phyloP scores from a whole-genome alignment of 371 early-diverging fungal species.

The Rhizomucor pusillus region DNA sequence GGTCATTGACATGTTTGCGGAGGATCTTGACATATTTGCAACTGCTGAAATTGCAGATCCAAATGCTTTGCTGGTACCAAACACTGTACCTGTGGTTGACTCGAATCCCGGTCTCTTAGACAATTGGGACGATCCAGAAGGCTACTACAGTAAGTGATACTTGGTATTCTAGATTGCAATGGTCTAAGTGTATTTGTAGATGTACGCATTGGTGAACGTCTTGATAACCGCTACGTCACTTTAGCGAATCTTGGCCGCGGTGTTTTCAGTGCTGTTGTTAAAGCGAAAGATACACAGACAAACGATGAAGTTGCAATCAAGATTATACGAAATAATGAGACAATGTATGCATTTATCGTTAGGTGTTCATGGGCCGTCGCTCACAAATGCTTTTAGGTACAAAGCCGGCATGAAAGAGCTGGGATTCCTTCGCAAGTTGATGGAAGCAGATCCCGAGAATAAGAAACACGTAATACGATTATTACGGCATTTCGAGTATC shows the following conservation, averaged over 20 bases:
- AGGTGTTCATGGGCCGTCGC: neutral
- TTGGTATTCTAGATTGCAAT: neutral
- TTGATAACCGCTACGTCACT: conserved; percentile 86
- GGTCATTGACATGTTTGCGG: conserved; percentile 81
- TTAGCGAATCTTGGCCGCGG: conserved; percentile 87
- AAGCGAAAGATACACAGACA: conserved; percentile 70
- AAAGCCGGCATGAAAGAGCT: conserved; percentile 92
- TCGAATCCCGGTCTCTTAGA: conserved; percentile 67
- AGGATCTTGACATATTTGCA: conserved; percentile 57
- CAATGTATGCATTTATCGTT: conserved; percentile 62
- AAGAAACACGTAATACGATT: conserved; percentile 87
- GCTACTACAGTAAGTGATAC: conserved; percentile 83
- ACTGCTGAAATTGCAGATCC: conserved; percentile 22
- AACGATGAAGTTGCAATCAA: conserved; percentile 93
- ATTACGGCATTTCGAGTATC: conserved; percentile 84
- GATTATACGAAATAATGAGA: conserved; percentile 91
- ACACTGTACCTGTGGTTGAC: conserved; percentile 26
- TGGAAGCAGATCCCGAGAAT: conserved; percentile 81
- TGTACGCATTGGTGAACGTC: conserved; percentile 80
- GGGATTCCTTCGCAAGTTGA: conserved; percentile 78
- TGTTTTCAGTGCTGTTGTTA: conserved; percentile 93
- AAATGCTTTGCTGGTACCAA: conserved; percentile 19
- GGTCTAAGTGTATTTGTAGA: conserved; percentile 27
- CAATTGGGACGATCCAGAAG: conserved; percentile 95
- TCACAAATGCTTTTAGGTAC: conserved; percentile 49